A percentile compares a stretch with the other conserved stretches of the same genome.
Evolutionary conservation across 1,139 yeast genomes (phyloP).

Genomic region (Kazachstania sp.): DNA sequence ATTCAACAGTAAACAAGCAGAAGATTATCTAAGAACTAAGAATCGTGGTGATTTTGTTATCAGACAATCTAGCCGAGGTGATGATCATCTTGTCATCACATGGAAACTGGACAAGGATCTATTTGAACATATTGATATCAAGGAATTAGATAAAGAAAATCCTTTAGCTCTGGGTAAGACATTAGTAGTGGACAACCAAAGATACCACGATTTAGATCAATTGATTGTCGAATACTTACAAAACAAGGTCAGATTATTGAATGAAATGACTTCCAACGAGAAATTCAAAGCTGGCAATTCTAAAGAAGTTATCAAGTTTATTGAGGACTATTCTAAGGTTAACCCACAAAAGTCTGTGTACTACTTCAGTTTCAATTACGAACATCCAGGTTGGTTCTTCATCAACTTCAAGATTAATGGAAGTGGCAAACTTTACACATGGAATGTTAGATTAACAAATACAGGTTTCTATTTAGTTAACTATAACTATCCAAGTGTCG

Average conservation of each 20-base stretch:
- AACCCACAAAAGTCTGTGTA: constrained; percentile 87
- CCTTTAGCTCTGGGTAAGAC: constrained; percentile 56
- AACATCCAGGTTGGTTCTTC: constrained; percentile 86
- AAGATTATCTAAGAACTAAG: constrained; percentile 81
- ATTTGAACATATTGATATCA: constrained; percentile 84
- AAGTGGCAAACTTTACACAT: constrained; percentile 62
- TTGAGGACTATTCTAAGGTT: constrained; percentile 82
- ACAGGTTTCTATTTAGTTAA: constrained; percentile 76
- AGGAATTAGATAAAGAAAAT: constrained; percentile 59
- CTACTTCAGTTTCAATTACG: constrained; percentile 84
- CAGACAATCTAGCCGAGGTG: constrained; percentile 88
- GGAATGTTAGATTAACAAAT: constrained; percentile 87
- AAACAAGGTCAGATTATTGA: constrained; percentile 74
- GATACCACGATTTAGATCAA: constrained; percentile 85
- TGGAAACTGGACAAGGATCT: constrained; percentile 92
- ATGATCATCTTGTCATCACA: constrained; percentile 80
- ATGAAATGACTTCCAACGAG: constrained; percentile 77
- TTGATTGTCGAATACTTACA: constrained; percentile 82
- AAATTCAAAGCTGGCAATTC: constrained; percentile 81
- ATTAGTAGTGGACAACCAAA: constrained; percentile 56
- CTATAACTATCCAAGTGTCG: constrained; percentile 78
- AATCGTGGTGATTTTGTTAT: constrained; percentile 89
- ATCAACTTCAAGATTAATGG: constrained; percentile 75
- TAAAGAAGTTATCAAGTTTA: constrained; percentile 76
- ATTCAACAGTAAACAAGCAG: constrained; percentile 82